Percentiles rank a stretch among this genome's conserved stretches.
These are phyloP conservation scores for Scedosporium dehoogii DNA, from an alignment of 2,329 filamentous ascomycete species.

Conservation along the genomic window DNA sequence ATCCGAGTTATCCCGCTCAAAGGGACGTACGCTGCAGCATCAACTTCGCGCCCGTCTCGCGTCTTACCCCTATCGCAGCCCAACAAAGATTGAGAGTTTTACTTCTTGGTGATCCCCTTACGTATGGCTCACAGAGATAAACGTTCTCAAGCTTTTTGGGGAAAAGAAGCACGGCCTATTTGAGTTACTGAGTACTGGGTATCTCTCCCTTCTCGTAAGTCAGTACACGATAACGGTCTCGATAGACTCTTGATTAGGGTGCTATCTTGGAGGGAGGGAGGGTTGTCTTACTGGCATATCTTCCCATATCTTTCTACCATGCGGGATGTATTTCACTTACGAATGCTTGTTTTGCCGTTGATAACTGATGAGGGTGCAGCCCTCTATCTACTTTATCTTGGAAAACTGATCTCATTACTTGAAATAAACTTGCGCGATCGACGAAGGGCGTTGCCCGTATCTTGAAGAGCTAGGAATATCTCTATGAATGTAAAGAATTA, in stretches of 20 bases:
- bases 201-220: neutral
- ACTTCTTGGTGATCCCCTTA: neutral
- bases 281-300: conserved; percentile 14
- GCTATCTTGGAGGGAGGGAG: conserved; percentile 13
- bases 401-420: neutral
- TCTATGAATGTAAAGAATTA: neutral
- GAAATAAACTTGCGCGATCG: neutral
- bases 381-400: neutral
- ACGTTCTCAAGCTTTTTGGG: neutral
- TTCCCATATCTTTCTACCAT: neutral
- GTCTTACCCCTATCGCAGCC: neutral
- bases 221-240: conserved; percentile 5
- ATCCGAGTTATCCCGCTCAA: neutral
- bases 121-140: neutral
- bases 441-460: too few relatives aligned
- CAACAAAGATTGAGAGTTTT: neutral
- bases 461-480: neutral
- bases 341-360: neutral
- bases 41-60: neutral
- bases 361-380: neutral
- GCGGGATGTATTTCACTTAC: neutral
- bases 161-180: too few relatives aligned
- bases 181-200: too few relatives aligned
- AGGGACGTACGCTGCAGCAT: neutral
- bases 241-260: neutral